Base-by-base conservation (phyloP, 805 yeast species). In the Yamadazyma sp. region DNA sequence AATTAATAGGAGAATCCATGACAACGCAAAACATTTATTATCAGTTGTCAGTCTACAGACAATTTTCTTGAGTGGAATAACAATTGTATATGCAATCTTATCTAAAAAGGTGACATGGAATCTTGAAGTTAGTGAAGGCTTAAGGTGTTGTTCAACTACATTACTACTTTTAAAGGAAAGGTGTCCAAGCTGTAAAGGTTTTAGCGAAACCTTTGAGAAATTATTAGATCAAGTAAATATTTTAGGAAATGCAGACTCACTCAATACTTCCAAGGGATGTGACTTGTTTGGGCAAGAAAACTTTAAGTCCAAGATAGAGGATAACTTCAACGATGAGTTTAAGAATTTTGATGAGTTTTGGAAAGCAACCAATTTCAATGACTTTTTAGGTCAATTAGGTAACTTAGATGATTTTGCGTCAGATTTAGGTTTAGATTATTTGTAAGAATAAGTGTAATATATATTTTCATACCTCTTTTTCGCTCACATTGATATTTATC, bases 51-150 rank as follows among this genome's bases (percentile, higher is more conserved):
- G 31, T 15, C 14, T 38, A 3, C 41, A 38, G 20, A 33, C 41
- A 7, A 21, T 29, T 12, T 38, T 38, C 17, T 30, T 38, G 23
- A 38, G 41, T 30, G 41, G 41, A 8, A 29, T 38, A 3, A 38
- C 41, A 4, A 24, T 38, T 5, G 20, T 33, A 8, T 38, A 38
- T 29, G 41, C 37, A 11, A 13, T 38, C 6, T 15, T 38, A 4
- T 27, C 37, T 4, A 18, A 21, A 7, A 38, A 38, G 23, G 19
- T 29, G 3, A 13, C 18, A 20, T 38, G 36, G 37, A 28, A 32
- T 20, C 10, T 32, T 12, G 33, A 30, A 3, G 20, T 32, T 3
- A 24, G 41, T 13, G 41, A 38, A 20, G 41, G 33, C 7, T 20
- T 38, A 11, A 27, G 41, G 13, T 28, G 41, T 17, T 38, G 41